These are phyloP conservation scores for Entomortierella chlamydospora DNA, from an alignment of 192 early-diverging fungal genomes.

Conservation along the genomic window DNA sequence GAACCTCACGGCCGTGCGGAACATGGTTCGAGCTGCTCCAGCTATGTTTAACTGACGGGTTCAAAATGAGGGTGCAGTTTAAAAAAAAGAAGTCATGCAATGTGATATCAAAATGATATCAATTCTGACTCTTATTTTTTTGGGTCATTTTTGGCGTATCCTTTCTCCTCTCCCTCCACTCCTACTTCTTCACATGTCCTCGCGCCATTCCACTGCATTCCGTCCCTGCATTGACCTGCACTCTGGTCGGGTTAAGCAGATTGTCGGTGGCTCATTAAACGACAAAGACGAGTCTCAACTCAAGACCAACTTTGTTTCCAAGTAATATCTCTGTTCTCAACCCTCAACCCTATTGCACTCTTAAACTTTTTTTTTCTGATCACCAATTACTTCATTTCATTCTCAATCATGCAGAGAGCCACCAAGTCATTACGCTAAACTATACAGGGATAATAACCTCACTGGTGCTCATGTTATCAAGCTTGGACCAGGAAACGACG, in stretches of 20 bases:
- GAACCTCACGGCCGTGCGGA: too few species aligned
- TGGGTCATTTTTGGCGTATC: too few species aligned
- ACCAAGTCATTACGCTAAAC: slow-evolving; percentile 81
- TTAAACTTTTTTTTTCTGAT: not conserved
- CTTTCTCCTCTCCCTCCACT: too few species aligned
- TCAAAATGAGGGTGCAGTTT: too few species aligned
- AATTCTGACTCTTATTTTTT: not conserved
- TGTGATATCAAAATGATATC: too few species aligned
- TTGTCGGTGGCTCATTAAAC: slow-evolving; percentile 93
- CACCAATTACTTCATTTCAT: not conserved
- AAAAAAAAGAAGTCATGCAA: too few species aligned
- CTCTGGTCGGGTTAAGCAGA: slow-evolving; percentile 97
- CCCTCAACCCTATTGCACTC: not conserved
- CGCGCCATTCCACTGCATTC: slow-evolving; percentile 68
- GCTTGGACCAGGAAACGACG: slow-evolving; percentile 88
- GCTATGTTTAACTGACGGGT: too few species aligned
- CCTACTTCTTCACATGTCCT: not conserved
- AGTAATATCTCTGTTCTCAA: slow-evolving; percentile 41
- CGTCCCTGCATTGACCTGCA: slow-evolving; percentile 99
- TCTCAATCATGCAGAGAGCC: slow-evolving; percentile 64
- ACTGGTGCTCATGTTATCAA: slow-evolving; percentile 95
- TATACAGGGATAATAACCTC: slow-evolving; percentile 81
- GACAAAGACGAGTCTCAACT: slow-evolving; percentile 70
- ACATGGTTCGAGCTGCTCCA: too few species aligned
- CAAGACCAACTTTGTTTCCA: slow-evolving; percentile 94